Conservation (phyloP, 2,329 filamentous ascomycete species). For the Neurospora sp. region DNA sequence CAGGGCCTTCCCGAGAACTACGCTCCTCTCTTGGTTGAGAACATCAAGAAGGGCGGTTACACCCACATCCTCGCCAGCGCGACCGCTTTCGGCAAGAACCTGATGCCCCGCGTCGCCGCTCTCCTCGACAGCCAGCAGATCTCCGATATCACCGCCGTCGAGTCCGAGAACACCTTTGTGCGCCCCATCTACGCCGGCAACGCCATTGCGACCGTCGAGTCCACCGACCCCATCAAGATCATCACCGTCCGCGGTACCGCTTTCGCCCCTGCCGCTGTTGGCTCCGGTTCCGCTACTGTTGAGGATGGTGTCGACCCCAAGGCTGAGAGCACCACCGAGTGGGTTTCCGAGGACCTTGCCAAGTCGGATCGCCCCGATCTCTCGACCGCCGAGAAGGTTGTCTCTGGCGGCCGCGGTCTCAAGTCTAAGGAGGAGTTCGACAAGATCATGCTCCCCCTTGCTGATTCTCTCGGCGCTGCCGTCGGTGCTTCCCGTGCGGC, state of each 20-base stretch:
- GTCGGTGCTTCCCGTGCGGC: constrained; percentile 91
- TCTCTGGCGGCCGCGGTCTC: constrained; percentile 85
- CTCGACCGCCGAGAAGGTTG: constrained; percentile 77
- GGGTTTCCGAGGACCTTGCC: constrained; percentile 87
- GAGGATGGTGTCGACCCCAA: constrained; percentile 83
- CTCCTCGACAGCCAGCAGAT: constrained; percentile 88
- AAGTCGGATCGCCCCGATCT: constrained; percentile 93
- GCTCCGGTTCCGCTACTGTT: constrained; percentile 64
- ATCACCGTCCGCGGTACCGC: constrained; percentile 90
- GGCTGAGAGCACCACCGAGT: constrained; percentile 62
- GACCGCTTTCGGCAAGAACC: constrained; percentile 92
- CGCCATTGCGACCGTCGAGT: constrained; percentile 92
- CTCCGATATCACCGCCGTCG: constrained; percentile 79
- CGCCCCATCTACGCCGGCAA: constrained; percentile 97
- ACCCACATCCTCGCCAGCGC: constrained; percentile 87
- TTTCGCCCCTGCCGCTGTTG: constrained; percentile 65
- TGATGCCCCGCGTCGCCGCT: constrained; percentile 85
- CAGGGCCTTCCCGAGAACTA: constrained; percentile 88
- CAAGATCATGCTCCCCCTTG: constrained; percentile 80
- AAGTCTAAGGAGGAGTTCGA: constrained; percentile 99
- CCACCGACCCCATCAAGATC: constrained; percentile 73
- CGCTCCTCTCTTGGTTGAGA: constrained; percentile 86
- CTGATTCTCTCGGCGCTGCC: constrained; percentile 87
- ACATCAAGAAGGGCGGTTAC: constrained; percentile 91
- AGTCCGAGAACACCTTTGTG: constrained; percentile 88